phyloP scores from a whole-genome alignment of 345 rosid species.

The Eucalyptus guilfoylei region DNA sequence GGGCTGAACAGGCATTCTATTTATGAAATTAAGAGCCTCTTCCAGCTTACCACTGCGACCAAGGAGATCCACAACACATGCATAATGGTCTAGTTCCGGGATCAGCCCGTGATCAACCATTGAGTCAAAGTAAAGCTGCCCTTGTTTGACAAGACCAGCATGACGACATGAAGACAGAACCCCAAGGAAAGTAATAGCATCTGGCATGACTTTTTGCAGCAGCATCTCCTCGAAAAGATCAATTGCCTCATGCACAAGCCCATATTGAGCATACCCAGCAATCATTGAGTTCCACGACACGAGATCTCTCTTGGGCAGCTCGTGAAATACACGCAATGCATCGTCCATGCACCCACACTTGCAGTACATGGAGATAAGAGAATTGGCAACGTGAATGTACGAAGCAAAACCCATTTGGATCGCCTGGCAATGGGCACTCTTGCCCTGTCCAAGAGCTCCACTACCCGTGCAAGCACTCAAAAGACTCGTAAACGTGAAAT shows the following conservation, averaged over 20 bases:
- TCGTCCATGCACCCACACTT: slow-evolving; percentile 61
- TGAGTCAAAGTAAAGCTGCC: slow-evolving; percentile 36
- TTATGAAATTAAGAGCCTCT: slow-evolving; percentile 51
- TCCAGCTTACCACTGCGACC: slow-evolving; percentile 67
- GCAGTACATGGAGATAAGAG: slow-evolving; percentile 81
- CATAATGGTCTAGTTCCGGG: slow-evolving; percentile 66
- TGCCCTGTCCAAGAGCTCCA: slow-evolving; percentile 80
- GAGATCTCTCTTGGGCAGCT: slow-evolving; percentile 28
- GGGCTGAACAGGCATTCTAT: slow-evolving; percentile 55
- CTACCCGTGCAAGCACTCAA: slow-evolving; percentile 73
- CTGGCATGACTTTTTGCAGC: slow-evolving; percentile 28
- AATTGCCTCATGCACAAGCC: slow-evolving; percentile 44
- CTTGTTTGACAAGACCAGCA: slow-evolving; percentile 58
- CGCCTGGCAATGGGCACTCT: slow-evolving; percentile 62
- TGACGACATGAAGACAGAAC: slow-evolving; percentile 85
- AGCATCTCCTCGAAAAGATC: slow-evolving; percentile 60
- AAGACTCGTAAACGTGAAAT: slow-evolving; percentile 64
- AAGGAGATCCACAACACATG: slow-evolving; percentile 87
- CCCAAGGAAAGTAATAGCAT: slow-evolving; percentile 74
- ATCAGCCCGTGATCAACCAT: slow-evolving; percentile 44
- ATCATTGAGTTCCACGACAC: slow-evolving; percentile 98
- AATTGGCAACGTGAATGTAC: slow-evolving; percentile 47
- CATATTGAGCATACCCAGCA: slow-evolving; percentile 81
- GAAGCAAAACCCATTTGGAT: slow-evolving; percentile 52
- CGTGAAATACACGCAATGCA: slow-evolving; percentile 32